Evolutionary conservation across 1,284 basidiomycete genomes (phyloP).

Genomic region (Ustilago bromivora): DNA sequence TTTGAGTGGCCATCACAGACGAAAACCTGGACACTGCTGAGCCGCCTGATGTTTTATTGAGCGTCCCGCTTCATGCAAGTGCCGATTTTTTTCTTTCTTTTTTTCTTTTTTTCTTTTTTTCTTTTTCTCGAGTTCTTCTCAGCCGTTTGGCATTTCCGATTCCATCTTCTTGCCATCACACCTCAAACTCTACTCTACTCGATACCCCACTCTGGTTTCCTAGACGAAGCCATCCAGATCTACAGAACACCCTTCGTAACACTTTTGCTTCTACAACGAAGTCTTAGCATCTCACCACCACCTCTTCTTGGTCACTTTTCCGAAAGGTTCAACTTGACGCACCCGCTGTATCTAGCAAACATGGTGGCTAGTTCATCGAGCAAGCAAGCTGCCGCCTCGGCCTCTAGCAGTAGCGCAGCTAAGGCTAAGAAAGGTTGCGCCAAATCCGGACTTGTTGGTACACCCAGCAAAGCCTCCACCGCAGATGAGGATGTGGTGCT

Average conservation of each 20-base stretch:
- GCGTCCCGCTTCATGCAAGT: slow-evolving; percentile 2
- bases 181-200: too few species aligned
- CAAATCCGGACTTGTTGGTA: slow-evolving; percentile 25
- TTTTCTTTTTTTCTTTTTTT: neutral
- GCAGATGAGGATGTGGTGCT: slow-evolving; percentile 13
- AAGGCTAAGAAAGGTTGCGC: slow-evolving; percentile 28
- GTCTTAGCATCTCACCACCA: too few species aligned
- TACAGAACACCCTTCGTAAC: too few species aligned
- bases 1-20: neutral
- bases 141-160: neutral
- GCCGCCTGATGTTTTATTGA: neutral
- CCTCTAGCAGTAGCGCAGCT: slow-evolving; percentile 8
- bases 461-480: neutral
- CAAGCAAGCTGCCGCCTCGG: slow-evolving; percentile 20
- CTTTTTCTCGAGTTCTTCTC: neutral
- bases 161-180: too few species aligned
- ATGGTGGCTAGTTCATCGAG: slow-evolving; percentile 38
- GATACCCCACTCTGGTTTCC: too few species aligned
- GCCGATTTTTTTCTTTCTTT: neutral
- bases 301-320: too few species aligned
- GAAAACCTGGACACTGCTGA: neutral
- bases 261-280: too few species aligned
- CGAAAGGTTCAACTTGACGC: neutral
- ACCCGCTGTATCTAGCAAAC: neutral
- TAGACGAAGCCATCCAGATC: too few species aligned